Conservation (phyloP, 2,329 filamentous ascomycete species). For the Ophiostoma sp. region DNA sequence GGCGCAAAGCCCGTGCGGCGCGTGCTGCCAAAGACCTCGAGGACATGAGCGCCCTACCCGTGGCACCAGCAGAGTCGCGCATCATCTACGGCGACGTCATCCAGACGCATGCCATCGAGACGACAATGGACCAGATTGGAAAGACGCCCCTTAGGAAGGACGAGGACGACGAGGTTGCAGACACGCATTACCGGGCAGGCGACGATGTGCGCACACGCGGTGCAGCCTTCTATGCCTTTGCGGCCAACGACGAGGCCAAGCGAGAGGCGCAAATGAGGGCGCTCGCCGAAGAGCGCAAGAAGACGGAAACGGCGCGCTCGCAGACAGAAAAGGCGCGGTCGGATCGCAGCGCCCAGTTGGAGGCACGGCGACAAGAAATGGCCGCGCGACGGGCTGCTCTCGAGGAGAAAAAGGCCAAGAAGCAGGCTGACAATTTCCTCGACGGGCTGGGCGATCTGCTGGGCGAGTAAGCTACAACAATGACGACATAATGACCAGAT, state of each 20-base stretch:
- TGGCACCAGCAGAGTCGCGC: constrained; percentile 52
- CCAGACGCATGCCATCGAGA: constrained; percentile 71
- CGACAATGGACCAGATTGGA: constrained; percentile 56
- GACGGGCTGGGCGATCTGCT: constrained; percentile 31
- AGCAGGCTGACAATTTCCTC: constrained; percentile 36
- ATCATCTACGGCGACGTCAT: constrained; percentile 83
- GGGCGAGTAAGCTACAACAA: constrained; percentile 11
- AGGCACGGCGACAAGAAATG: constrained; percentile 58
- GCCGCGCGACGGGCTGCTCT: constrained; percentile 60
- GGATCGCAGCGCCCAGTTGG: constrained; percentile 54
- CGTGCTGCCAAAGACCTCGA: constrained; percentile 56
- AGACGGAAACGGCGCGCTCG: constrained; percentile 61
- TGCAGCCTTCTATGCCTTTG: constrained; percentile 88
- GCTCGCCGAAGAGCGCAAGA: constrained; percentile 60
- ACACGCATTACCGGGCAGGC: constrained; percentile 75
- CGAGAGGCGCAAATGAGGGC: constrained; percentile 67
- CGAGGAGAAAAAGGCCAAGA: constrained; percentile 39
- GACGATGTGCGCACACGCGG: constrained; percentile 82
- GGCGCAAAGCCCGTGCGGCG: constrained; percentile 47
- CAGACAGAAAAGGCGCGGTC: constrained; percentile 61
- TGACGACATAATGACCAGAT: constrained; percentile 14
- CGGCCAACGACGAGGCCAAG: constrained; percentile 65
- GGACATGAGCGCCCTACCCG: constrained; percentile 62
- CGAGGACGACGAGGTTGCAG: background rate
- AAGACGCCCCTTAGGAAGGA: constrained; percentile 60